Evolutionary conservation across 352 stramenopile species (phyloP).

Genomic region (Phytophthora tentaculata): DNA sequence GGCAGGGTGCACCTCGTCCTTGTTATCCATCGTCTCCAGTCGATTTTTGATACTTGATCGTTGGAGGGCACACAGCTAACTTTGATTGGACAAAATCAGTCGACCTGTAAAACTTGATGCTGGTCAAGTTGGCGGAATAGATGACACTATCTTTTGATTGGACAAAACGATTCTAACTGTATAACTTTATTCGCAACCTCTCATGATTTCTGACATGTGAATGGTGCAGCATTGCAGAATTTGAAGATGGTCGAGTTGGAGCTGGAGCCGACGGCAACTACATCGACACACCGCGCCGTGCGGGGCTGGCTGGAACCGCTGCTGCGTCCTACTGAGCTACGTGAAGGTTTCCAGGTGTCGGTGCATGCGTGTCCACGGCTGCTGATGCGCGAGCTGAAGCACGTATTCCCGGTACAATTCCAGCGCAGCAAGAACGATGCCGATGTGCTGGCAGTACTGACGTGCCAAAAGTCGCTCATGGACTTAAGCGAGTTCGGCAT

Average conservation of each 20-base stretch:
- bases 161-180: background rate
- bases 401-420: conserved; percentile 78
- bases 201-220: background rate
- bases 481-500: conserved; percentile 95
- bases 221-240: conserved; percentile 3
- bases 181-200: background rate
- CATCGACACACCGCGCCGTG: conserved; percentile 15
- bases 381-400: conserved; percentile 78
- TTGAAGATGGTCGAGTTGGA: conserved; percentile 16
- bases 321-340: conserved; percentile 61
- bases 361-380: conserved; percentile 77
- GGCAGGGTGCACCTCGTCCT: conserved; percentile 2
- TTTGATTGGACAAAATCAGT: background rate
- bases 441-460: conserved; percentile 90
- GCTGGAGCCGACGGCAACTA: conserved; percentile 1
- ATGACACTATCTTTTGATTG: background rate
- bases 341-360: conserved; percentile 79
- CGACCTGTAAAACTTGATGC: too few relatives aligned
- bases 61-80: conserved; percentile 1
- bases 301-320: conserved; percentile 47
- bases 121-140: too few relatives aligned
- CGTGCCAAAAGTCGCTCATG: conserved; percentile 93
- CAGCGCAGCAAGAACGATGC: conserved; percentile 36
- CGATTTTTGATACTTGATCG: conserved; percentile 3
- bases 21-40: conserved; percentile 20